Base-by-base conservation (phyloP, 2,329 filamentous ascomycete genomes). In the Tolypocladium pustulatum region DNA sequence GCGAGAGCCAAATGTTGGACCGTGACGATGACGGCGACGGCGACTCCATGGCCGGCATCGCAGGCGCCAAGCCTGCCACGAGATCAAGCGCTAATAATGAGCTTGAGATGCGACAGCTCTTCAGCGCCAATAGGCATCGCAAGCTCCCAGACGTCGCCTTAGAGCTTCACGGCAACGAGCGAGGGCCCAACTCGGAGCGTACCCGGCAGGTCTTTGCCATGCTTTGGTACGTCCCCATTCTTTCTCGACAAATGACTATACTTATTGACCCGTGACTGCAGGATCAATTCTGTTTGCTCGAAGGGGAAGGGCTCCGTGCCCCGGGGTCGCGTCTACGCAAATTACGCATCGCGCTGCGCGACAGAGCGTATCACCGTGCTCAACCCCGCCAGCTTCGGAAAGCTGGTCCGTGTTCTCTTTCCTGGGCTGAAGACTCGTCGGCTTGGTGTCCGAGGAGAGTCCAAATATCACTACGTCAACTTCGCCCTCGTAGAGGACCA, bases 301-400 rank as follows among this genome's bases (percentile, higher is more conserved):
- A 84, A 84, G 61, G 88, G 88, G 51, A 90, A 90, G 70, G 88
- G 87, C 1, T 97, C 94, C 7, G 93, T 97, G 0, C 91, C 94
- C 8, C 83, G 94, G 66, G 94, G 94, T 63, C 83, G 93, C 60
- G 94, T 99, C 2, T 99, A 97, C 72, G 91, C 92, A 61, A 92
- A 92, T 71, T 99, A 99, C 72, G 94, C 93, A 54, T 91, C 90
- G 32, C 86, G 90, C 62, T 99, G 94, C 73, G 92, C 90, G 51
- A 95, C 88, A 6, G 92, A 97, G 70, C 86, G 92, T 68, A 95
- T 97, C 43, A 95, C 94, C 0, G 92, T 96, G 12, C 76, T 99
- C 59, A 99, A 99, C 69, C 94, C 94, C 49, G 94, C 94, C 12
- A 97, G 93, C 34, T 99, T 99, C 73, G 94, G 94, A 59, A 99